Evolutionary conservation across 179 eudicot species (phyloP), one percentile per base, ranked within the genome.

Genomic region (Amaranthus tricolor): DNA sequence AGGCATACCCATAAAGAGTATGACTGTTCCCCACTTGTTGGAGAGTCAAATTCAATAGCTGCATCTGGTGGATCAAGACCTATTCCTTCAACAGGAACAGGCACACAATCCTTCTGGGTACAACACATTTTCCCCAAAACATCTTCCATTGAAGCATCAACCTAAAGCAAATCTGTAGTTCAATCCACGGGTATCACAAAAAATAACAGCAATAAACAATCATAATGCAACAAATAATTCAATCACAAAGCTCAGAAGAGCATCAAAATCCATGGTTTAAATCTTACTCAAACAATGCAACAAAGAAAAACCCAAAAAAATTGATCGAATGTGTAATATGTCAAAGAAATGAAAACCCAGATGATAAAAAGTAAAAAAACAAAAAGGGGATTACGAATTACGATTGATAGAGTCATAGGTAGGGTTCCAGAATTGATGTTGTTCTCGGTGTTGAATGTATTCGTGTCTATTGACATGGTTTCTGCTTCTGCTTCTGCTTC

Each of bases 401-500:
- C 81, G 70, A 21, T 73, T 60, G 58, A 6, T 66, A 67, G 77
- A 73, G 40, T 31, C 40, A 31, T 31, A 31, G 59, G 69, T n/a
- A 50, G 73, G 64, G 68, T 67, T 60, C 60, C 52, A 61, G 45
- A 7, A 44, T 64, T 40, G 58, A 55, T 48, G 5, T 51, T 19
- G 19, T 54, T 50, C 2, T 58, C 6, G 6, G 44, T 54, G 19
- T 55, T 63, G 11, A n/a, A 54, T 5, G 5, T 12, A 2, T 72
- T 55, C 7, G 8, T 56, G 31, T 31, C 63, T 21, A 10, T 15
- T 10, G 45, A 31, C 44, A 44, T 62, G 31, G 55, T 14, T 62
- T 62, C 24, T 70, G 70, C 9, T 65, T 70, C 40, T 65, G 69
- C 40, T 31, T 31, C 40, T 31, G 40, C 40, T 31, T 31, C 3